Evolutionary conservation across 163 green algal genomes (phyloP).

Genomic region (Scenedesmus sp.): DNA sequence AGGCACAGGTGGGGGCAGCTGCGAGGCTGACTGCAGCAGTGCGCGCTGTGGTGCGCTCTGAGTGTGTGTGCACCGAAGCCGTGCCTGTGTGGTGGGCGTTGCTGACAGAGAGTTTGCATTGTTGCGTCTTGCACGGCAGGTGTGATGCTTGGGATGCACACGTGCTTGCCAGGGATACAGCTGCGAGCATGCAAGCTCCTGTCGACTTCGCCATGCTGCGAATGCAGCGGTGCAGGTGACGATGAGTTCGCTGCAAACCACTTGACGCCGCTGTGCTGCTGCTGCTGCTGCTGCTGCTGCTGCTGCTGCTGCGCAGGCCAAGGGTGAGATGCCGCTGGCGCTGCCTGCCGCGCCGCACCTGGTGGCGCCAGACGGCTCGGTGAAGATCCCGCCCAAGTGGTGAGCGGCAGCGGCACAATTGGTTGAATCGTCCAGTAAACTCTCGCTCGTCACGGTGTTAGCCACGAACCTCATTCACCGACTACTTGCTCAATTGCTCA

Average conservation of each 20-base stretch:
- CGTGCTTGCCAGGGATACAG: no score
- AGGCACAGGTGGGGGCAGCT: conserved; percentile 56
- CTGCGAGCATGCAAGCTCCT: no score
- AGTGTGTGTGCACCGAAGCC: not conserved
- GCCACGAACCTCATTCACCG: no score
- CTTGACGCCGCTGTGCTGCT: not conserved
- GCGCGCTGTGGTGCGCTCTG: not conserved
- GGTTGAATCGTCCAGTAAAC: no score
- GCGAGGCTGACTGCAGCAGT: no score
- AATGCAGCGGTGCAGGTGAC: not conserved
- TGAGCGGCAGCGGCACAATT: not conserved
- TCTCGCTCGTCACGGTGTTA: no score
- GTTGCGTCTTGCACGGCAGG: no score
- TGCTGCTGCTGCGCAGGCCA: conserved; percentile 48
- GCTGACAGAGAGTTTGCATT: no score
- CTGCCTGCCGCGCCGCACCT: conserved; percentile 78
- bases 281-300: not conserved
- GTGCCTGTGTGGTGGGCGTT: no score
- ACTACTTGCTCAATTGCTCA: no score
- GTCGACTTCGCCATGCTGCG: not conserved
- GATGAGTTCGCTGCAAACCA: not conserved
- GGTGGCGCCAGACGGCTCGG: conserved; percentile 76
- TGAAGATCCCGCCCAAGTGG: conserved; percentile 83
- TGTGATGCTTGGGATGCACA: no score
- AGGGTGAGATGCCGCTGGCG: conserved; percentile 66